Evolutionary conservation across 2,329 filamentous ascomycete genomes (phyloP).

Genomic region (Cylindrodendrum hubeiense): DNA sequence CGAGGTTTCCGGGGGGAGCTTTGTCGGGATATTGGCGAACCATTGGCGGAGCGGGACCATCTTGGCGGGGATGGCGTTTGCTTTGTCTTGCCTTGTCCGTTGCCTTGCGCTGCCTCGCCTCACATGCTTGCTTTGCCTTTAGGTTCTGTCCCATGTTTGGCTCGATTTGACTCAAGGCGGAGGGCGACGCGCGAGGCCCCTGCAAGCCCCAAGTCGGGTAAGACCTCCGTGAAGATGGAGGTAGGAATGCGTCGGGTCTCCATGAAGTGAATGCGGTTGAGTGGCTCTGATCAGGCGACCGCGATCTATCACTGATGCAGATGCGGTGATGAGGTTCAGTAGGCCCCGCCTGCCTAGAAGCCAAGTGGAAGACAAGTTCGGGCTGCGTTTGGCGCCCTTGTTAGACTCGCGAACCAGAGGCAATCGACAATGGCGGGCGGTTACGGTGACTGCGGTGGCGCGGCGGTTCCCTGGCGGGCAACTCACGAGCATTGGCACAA

Average conservation of each 20-base stretch:
- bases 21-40: constrained; percentile 17
- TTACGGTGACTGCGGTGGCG: constrained; percentile 38
- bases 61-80: constrained; percentile 13
- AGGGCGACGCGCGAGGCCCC: constrained; percentile 5
- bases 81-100: constrained; percentile 13
- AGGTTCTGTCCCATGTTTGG: constrained; percentile 4
- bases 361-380: neutral
- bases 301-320: neutral
- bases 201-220: constrained; percentile 8
- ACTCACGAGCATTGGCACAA: neutral
- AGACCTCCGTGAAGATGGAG: neutral
- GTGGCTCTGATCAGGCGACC: constrained; percentile 8
- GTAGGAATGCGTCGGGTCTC: constrained; percentile 14
- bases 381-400: constrained; percentile 14
- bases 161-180: constrained; percentile 9
- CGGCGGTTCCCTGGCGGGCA: constrained; percentile 25
- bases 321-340: neutral
- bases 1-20: constrained; percentile 22
- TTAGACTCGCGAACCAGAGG: constrained; percentile 7
- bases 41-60: constrained; percentile 5
- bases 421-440: constrained; percentile 20
- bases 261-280: neutral
- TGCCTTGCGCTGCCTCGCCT: constrained; percentile 3
- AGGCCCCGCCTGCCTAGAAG: neutral
- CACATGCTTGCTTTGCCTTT: neutral